Base-by-base conservation (phyloP, 1,284 basidiomycete species). In the Anthracocystis walkeri region DNA sequence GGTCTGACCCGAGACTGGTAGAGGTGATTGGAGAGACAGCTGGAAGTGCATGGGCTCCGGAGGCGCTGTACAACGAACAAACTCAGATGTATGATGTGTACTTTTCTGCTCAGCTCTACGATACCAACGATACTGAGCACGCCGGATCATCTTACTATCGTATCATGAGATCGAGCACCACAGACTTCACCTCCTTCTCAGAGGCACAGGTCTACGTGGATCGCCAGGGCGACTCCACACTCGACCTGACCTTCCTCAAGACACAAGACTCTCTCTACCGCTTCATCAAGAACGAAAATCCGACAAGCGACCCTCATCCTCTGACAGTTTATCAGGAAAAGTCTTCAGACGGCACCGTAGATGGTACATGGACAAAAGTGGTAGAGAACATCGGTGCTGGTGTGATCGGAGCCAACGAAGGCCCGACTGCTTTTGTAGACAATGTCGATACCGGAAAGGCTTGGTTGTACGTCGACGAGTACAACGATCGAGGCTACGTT, bases 281-380 rank as follows among this genome's bases (percentile, higher is more conserved):
- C 1, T 66, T 66, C 50, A 58, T 58, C 52, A 66, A 66, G 57
- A 58, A 66, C 57, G 64, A 66, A 31, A 54, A 66, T 10, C 51
- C 56, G 2, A 54, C 56, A 3, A 59, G 57, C 44, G 58, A 66
- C 45, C 64, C 64, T 6, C 33, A 66, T 27, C 56, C 56, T 7
- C 52, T 54, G 16, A 59, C 50, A 7, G 64, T 66, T 3, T 66
- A 59, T 46, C 57, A 66, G 46, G 64, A 66, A 11, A 20, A 25
- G 8, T 55, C 49, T 12, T 46, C 33, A 4, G 33, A 66, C 31
- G 64, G 51, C 16, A 42, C 31, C 1, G 46, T 50, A 7, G 57
- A 59, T 16, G 57, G 64, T 16, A 42, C 14, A 23, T 66, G 57
- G 50, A 60, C 57, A n/a, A 58, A 58, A 14, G 52, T 66, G 7